Evolutionary conservation across 2,329 filamentous ascomycete species (phyloP), one percentile per base, ranked within the genome.

Genomic region (Rhynchosporium agropyri): DNA sequence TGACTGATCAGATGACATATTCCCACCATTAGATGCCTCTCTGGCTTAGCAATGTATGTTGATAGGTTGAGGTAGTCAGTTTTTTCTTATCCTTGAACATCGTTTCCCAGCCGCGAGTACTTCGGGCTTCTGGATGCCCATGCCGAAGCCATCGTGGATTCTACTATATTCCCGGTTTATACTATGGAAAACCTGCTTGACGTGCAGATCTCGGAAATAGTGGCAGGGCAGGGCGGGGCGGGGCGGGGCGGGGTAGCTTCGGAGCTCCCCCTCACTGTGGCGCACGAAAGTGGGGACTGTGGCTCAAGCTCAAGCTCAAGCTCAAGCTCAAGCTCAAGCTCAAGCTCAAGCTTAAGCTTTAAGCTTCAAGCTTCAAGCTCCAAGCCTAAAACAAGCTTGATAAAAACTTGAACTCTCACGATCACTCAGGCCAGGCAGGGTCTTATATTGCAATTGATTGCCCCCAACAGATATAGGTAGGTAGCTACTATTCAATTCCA

Each of bases 341-440:
- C 51, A 54, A 6, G 33, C 33, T 36, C 33, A 36, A 36, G 36
- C 51, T 53, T n/a, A n/a, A n/a, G n/a, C n/a, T n/a, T n/a, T n/a
- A n/a, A n/a, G n/a, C n/a, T n/a, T n/a, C 12, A 4, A 26, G 6
- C 13, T 33, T 38, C 36, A 12, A 29, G 36, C 9, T 15, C 15
- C 33, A 20, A 54, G 28, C 50, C 38, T 40, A 3, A 31, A 38
- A 20, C 50, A 12, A 20, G 20, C 20, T 20, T 20, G 0, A 20
- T 20, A 1, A 1, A 20, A 20, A 20, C 20, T 20, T 20, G 20
- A 20, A 20, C 1, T 20, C 20, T 20, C 20, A 20, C 20, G 20
- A 20, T 20, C 20, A 20, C 20, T 20, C 20, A 20, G 20, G 20
- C 20, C 20, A 20, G 20, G 20, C 20, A 20, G 20, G 20, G 20